Conservation (phyloP, 306 rosid genomes). For the Cicer chorassanicum region DNA sequence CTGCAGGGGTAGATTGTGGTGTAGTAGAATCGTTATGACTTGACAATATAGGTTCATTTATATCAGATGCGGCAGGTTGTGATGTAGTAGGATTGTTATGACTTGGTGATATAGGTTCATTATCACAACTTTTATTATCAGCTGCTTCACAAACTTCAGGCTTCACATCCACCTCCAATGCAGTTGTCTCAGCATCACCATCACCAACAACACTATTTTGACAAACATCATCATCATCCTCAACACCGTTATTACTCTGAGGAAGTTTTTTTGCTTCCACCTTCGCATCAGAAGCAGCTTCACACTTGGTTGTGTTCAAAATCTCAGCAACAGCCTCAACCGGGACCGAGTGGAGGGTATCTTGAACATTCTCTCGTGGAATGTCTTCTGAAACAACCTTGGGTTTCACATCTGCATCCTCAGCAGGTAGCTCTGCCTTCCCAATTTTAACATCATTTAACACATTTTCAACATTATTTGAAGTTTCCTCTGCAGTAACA, state of each 20-base stretch:
- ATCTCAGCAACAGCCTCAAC: conserved; percentile 42
- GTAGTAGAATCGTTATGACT: conserved; percentile 47
- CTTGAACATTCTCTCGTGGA: conserved; percentile 41
- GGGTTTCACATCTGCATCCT: conserved; percentile 39
- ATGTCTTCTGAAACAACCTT: conserved; percentile 34
- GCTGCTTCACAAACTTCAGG: conserved; percentile 54
- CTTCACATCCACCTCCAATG: conserved; percentile 47
- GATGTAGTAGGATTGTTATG: conserved; percentile 46
- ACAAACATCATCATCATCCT: conserved; percentile 32
- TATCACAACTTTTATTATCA: conserved; percentile 41
- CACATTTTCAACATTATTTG: conserved; percentile 44
- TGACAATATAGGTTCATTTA: conserved; percentile 42
- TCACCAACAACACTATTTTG: conserved; percentile 39
- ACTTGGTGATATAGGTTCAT: conserved; percentile 34
- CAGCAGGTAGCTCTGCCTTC: conserved; percentile 40
- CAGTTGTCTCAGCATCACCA: conserved; percentile 39
- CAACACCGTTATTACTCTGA: conserved; percentile 30
- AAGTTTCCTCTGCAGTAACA: conserved; percentile 37
- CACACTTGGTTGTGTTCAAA: conserved; percentile 45
- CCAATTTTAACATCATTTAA: conserved; percentile 10
- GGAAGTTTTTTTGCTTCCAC: conserved; percentile 47
- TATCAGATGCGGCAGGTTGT: conserved; percentile 51
- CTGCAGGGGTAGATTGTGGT: conserved; percentile 51
- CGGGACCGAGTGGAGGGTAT: conserved; percentile 45
- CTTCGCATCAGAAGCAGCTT: conserved; percentile 46